Evolutionary conservation across 805 yeast genomes (phyloP).

Genomic region (Schizosaccharomyces osmophilus): DNA sequence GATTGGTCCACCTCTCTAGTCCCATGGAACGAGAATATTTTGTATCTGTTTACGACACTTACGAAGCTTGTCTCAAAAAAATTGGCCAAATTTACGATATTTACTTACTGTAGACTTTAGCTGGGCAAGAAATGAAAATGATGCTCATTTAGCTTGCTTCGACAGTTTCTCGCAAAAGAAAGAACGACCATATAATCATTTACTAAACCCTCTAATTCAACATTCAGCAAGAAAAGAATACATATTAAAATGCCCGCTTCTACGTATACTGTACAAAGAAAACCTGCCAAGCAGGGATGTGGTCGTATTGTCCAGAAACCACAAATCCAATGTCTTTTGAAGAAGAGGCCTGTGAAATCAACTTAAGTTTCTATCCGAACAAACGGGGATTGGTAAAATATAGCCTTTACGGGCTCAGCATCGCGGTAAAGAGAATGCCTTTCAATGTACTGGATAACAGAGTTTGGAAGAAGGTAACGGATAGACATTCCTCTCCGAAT

Average conservation of each 20-base stretch:
- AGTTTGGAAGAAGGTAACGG: constrained; percentile 77
- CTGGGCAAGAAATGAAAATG: no score
- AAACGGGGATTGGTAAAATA: constrained; percentile 11
- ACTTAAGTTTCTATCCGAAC: neutral
- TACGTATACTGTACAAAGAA: no score
- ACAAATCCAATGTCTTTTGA: no score
- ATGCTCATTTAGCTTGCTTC: no score
- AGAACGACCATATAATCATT: no score
- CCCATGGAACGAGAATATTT: neutral
- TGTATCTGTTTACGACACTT: neutral
- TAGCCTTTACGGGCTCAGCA: constrained; percentile 85
- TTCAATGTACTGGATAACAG: constrained; percentile 82
- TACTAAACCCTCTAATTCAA: no score
- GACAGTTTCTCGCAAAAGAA: no score
- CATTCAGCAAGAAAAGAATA: no score
- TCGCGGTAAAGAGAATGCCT: constrained; percentile 75
- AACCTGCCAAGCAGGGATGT: no score
- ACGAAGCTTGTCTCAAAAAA: neutral
- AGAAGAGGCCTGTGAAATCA: neutral
- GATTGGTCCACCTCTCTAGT: neutral
- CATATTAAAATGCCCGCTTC: no score
- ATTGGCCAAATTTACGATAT: neutral
- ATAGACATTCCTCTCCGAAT: constrained; percentile 91
- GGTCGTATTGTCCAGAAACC: no score
- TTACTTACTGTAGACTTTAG: neutral